These are phyloP conservation scores for Fragilaria radians DNA, from an alignment of 108 stramenopile species.

Conservation along the genomic window DNA sequence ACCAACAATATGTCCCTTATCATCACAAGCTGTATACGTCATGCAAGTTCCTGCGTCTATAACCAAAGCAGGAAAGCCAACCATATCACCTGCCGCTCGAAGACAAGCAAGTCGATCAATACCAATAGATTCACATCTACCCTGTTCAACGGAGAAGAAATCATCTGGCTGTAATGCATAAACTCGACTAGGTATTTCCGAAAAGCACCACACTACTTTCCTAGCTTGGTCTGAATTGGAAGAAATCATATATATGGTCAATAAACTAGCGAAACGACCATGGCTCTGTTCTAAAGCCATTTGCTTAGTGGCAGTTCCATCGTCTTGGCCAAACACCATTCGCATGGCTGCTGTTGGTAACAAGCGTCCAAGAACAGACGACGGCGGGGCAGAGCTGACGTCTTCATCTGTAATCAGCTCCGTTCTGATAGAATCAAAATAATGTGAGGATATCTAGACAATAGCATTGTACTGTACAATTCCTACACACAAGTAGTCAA, in stretches of 20 bases:
- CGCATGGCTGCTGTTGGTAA: neutral
- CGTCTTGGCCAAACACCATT: neutral
- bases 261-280: slow-evolving; percentile 6
- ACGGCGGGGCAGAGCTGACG: neutral
- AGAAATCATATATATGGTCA: slow-evolving; percentile 50
- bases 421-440: neutral
- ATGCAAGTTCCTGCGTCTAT: slow-evolving; percentile 69
- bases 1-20: slow-evolving; percentile 51
- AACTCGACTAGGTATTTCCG: slow-evolving; percentile 40
- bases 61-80: slow-evolving; percentile 43
- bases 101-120: slow-evolving; percentile 56
- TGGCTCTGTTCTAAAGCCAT: slow-evolving; percentile 5
- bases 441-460: neutral
- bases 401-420: neutral
- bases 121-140: slow-evolving; percentile 59
- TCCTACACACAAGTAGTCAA: neutral
- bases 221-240: slow-evolving; percentile 40
- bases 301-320: slow-evolving; percentile 18
- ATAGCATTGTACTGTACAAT: neutral
- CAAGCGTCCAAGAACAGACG: neutral
- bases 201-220: slow-evolving; percentile 23
- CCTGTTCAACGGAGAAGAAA: slow-evolving; percentile 56
- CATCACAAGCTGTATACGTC: slow-evolving; percentile 61
- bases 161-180: slow-evolving; percentile 38
- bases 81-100: slow-evolving; percentile 32